Evolutionary conservation across 495 filamentous ascomycete genomes (phyloP), one percentile per base, ranked within the genome.

Genomic region (Rostrohypoxylon terebratum): DNA sequence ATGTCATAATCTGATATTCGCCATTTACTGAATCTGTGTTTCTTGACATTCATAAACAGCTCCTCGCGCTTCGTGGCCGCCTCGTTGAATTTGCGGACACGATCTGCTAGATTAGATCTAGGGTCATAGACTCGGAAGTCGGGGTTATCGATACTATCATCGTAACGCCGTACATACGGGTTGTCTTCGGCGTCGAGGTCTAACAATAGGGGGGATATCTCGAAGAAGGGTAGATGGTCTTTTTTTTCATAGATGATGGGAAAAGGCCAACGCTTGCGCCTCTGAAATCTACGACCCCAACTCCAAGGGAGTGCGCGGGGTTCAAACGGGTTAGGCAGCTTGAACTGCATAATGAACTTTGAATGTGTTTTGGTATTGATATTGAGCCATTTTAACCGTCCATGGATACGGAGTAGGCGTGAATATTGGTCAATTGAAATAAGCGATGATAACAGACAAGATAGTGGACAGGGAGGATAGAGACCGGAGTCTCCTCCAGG

Each of bases 1-100:
- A 81, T 42, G 58, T 81, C 79, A 7, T 66, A 69, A 48, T 78
- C 71, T n/a, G 64, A 65, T 18, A 79, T 66, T 23, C 71, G 70
- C 68, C 64, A 72, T 28, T 48, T 44, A 18, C 58, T 18, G 61
- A 72, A 62, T 18, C 58, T 44, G n/a, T 75, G 16, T 47, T 53
- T 33, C 0, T 20, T 51, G 0, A 42, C 31, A 3, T 23, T 34
- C 1, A 21, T 31, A 36, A 45, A 54, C 8, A 21, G 44, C 9
- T 61, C 64, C 14, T 70, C 47, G 18, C 50, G 31, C 34, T 34
- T 48, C 47, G 23, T 14, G 47, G 64, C 71, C 13, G n/a, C 54
- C 38, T 9, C 51, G 48, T 71, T 64, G 50, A 78, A 80, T n/a
- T 31, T n/a, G 9, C 40, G 42, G 9, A 73, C 28, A 44, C 70